Evolutionary conservation across 257 asterid genomes (phyloP), one percentile per base, ranked within the genome.

Genomic region (Solanum okadae): DNA sequence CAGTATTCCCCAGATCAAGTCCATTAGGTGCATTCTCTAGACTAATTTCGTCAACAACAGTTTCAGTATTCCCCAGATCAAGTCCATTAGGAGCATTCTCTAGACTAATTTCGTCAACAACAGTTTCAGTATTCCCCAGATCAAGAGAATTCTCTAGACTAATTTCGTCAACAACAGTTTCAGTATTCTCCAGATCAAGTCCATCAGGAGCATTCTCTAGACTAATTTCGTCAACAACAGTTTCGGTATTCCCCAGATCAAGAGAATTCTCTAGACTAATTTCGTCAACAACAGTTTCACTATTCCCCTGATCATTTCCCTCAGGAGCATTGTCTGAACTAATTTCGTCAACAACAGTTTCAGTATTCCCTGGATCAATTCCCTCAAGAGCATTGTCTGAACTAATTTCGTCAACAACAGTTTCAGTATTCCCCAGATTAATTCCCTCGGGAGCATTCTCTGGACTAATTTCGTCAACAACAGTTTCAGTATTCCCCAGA

Each of bases 401-500:
- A 37, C 78, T 40, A 14, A 63, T 63, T 35, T 85, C 29, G 3
- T 85, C 87, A 16, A 22, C 86, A 71, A 86, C 87, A 61, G 18
- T 4, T 71, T 85, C 91, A 82, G 56, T 81, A 85, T 38, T 84
- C 84, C 88, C 90, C 42, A 4, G 13, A 78, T 75, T 27, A 79
- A 52, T 71, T 38, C 71, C 92, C 90, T 68, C 61, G 5, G 5
- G 11, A 78, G 61, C 61, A 44, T 13, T 63, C 3, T 37, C 37
- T 37, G 73, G 16, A 65, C 78, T 68, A n/a, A 65, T n/a, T 37
- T 65, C 40, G 4, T 85, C 87, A 16, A 22, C 87, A 12, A 86
- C 86, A 78, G 35, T 10, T 78, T 87, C 92, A 76, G 42, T 79
- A 87, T 42, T 79, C 86, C 87, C 90, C 35, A 5, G 16, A 71